A percentile compares a stretch with the other conserved stretches of the same genome.
Conservation (phyloP, 768 basidiomycete genomes). For the Mycena venus region DNA sequence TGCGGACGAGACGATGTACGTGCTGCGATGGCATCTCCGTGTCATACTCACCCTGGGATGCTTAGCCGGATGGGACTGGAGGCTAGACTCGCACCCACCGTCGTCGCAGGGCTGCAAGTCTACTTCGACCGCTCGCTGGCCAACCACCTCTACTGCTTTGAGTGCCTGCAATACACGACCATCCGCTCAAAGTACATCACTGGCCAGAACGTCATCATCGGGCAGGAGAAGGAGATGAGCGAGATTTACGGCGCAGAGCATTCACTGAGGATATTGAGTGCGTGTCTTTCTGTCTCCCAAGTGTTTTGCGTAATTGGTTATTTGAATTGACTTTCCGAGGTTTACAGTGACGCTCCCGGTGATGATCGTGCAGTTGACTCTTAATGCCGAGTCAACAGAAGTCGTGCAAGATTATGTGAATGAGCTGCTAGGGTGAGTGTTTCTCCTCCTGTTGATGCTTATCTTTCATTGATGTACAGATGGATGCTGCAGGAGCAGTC, state of each 20-base stretch:
- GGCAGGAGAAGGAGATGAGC: conserved; percentile 88
- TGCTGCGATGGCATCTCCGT: conserved; percentile 19
- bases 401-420: conserved; percentile 92
- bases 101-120: conserved; percentile 85
- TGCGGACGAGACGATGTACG: conserved; percentile 81
- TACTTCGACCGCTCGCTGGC: conserved; percentile 96
- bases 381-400: conserved; percentile 88
- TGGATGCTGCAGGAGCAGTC: conserved; percentile 86
- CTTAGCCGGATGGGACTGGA: conserved; percentile 72
- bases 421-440: conserved; percentile 71
- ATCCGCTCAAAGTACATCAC: conserved; percentile 81
- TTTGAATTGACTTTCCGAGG: not conserved
- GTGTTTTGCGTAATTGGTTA: not conserved
- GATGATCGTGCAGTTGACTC: conserved; percentile 90
- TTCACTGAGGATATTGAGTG: conserved; percentile 91
- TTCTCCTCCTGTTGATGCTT: not conserved
- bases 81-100: conserved; percentile 85
- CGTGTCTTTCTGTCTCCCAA: conserved; percentile 37
- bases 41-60: conserved; percentile 1
- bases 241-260: conserved; percentile 96
- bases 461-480: conserved; percentile 55
- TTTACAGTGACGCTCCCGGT: conserved; percentile 87
- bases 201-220: conserved; percentile 75
- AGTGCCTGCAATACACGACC: conserved; percentile 92
- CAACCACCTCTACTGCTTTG: conserved; percentile 93